A percentile compares a stretch with the other conserved stretches of the same genome.
Evolutionary conservation across 208 protist species (phyloP).

Genomic region (Leishmania mexicana): DNA sequence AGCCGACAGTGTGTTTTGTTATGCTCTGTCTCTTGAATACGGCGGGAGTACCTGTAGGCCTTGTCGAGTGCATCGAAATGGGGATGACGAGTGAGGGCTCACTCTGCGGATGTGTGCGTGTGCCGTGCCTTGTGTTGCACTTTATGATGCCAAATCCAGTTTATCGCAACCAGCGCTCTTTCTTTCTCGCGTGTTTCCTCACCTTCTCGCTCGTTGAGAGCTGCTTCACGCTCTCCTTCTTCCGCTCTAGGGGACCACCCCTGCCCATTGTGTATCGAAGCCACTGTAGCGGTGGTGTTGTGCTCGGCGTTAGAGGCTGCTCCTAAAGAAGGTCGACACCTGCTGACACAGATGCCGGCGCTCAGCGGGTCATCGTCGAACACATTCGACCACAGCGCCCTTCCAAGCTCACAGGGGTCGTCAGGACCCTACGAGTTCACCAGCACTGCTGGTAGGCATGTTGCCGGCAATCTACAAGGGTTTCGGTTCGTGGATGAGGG

Average conservation of each 20-base stretch:
- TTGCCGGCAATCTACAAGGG: slow-evolving; percentile 74
- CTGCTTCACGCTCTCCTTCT: too few relatives aligned
- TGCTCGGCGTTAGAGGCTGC: not conserved
- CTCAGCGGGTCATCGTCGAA: not conserved
- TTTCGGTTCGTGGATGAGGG: slow-evolving; percentile 54
- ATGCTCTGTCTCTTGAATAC: not conserved
- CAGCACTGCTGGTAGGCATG: slow-evolving; percentile 60
- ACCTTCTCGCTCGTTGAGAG: not conserved
- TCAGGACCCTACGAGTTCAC: slow-evolving; percentile 18
- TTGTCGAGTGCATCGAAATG: not conserved
- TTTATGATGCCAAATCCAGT: not conserved
- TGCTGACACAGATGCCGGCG: not conserved
- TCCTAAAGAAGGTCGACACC: too few relatives aligned
- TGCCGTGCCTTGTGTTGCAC: not conserved
- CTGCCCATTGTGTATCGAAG: not conserved
- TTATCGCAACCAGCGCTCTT: not conserved
- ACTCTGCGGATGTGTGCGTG: not conserved
- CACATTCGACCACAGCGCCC: slow-evolving; percentile 28
- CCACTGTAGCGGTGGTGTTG: not conserved
- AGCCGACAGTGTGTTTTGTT: not conserved
- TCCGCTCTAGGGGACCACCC: not conserved
- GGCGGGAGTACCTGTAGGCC: too few relatives aligned
- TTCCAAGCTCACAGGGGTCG: slow-evolving; percentile 22
- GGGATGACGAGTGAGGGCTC: not conserved
- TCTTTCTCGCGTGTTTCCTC: not conserved